Conservation (phyloP, 1,284 basidiomycete species). For the Cerioporus squamosus region DNA sequence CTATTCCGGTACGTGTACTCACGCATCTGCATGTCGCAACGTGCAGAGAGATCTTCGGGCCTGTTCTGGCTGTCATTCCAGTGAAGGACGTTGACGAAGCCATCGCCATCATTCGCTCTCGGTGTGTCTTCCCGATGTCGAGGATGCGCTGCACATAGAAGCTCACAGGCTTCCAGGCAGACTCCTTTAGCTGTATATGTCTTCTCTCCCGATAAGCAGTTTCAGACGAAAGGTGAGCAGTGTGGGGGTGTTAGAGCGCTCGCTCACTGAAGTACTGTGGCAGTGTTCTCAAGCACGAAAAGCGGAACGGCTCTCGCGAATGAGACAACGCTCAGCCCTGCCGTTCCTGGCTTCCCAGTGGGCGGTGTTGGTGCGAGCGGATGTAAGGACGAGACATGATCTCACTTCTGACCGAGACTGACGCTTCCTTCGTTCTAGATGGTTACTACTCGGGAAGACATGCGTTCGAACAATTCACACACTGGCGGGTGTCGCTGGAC, state of each 20-base stretch:
- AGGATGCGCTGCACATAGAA: no score
- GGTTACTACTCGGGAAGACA: slow-evolving; percentile 69
- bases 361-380: slow-evolving; percentile 76
- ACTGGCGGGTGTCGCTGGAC: slow-evolving; percentile 64
- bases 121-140: no score
- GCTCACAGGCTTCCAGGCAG: slow-evolving; percentile 36
- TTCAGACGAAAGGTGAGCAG: slow-evolving; percentile 61
- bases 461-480: slow-evolving; percentile 72
- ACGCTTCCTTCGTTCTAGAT: slow-evolving; percentile 39
- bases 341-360: slow-evolving; percentile 65
- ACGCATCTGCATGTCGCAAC: background rate
- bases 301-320: slow-evolving; percentile 70
- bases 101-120: slow-evolving; percentile 70
- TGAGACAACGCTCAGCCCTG: slow-evolving; percentile 57
- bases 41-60: slow-evolving; percentile 41
- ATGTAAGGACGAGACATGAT: slow-evolving; percentile 45
- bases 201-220: slow-evolving; percentile 62
- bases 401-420: background rate
- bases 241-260: no score
- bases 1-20: background rate
- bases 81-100: slow-evolving; percentile 75
- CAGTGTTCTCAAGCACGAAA: slow-evolving; percentile 68
- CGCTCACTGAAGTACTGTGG: background rate
- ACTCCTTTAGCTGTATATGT: slow-evolving; percentile 81
- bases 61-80: slow-evolving; percentile 71